These are phyloP conservation scores for Fusarium xylarioides DNA, from an alignment of 2,329 filamentous ascomycete species.

Conservation along the genomic window DNA sequence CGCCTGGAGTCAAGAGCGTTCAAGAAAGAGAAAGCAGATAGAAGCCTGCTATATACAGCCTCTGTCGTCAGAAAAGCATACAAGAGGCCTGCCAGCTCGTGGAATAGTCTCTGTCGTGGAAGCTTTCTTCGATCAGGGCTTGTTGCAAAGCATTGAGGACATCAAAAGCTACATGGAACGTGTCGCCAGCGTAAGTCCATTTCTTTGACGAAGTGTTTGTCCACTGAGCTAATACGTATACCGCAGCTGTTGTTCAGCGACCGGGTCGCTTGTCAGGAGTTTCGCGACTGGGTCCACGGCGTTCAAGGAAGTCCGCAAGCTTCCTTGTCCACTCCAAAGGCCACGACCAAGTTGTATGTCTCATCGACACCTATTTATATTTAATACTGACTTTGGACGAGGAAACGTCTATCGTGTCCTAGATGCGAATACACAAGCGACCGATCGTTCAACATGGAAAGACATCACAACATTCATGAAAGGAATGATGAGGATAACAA, in stretches of 20 bases:
- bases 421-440: neutral
- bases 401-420: neutral
- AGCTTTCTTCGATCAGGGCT: conserved; percentile 18
- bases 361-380: no score
- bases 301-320: neutral
- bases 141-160: conserved; percentile 11
- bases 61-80: accelerated
- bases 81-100: neutral
- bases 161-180: conserved; percentile 13
- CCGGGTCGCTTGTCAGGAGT: neutral
- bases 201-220: accelerated
- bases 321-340: accelerated
- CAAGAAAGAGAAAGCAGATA: neutral
- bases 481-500: neutral
- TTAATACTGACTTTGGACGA: neutral
- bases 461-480: neutral
- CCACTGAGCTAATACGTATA: neutral
- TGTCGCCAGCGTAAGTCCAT: neutral
- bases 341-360: neutral
- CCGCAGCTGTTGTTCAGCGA: neutral
- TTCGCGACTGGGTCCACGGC: neutral
- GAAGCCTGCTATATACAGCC: neutral
- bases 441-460: neutral
- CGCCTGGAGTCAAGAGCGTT: neutral
- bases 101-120: conserved; percentile 9